Percentiles rank a stretch among this genome's conserved stretches.
Conservation (phyloP, 2,329 filamentous ascomycete species). For the Kalaharituber pfeilii region DNA sequence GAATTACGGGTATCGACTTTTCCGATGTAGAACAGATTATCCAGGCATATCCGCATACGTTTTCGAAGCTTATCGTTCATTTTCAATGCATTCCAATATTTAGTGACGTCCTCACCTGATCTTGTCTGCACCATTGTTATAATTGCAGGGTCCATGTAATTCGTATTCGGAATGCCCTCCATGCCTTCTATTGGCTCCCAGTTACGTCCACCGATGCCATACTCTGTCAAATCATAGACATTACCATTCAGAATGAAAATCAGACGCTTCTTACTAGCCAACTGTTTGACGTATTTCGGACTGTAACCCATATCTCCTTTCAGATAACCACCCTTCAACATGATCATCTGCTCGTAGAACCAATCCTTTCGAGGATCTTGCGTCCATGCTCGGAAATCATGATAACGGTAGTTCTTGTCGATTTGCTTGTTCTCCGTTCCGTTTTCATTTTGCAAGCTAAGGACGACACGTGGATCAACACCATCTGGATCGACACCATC, state of each 20-base stretch:
- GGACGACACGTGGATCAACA: constrained; percentile 53
- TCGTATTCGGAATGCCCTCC: constrained; percentile 32
- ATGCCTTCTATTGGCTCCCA: constrained; percentile 28
- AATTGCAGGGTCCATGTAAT: constrained; percentile 67
- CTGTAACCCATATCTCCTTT: constrained; percentile 81
- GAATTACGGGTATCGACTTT: constrained; percentile 85
- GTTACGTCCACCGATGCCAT: constrained; percentile 56
- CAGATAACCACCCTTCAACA: constrained; percentile 59
- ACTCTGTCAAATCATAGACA: constrained; percentile 81
- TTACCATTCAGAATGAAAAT: constrained; percentile 63
- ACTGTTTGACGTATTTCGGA: constrained; percentile 52
- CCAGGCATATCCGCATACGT: constrained; percentile 65
- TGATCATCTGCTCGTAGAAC: constrained; percentile 77
- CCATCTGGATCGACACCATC: constrained; percentile 50
- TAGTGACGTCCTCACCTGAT: constrained; percentile 62
- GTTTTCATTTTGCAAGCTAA: constrained; percentile 70
- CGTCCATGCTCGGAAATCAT: constrained; percentile 77
- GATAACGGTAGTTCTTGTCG: constrained; percentile 63
- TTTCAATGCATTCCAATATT: constrained; percentile 58
- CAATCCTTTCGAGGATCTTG: constrained; percentile 75
- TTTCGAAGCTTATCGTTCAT: constrained; percentile 40
- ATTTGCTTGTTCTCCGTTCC: constrained; percentile 45
- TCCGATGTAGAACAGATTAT: constrained; percentile 90
- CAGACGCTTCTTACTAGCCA: constrained; percentile 43
- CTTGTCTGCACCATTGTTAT: constrained; percentile 58